Conservation (phyloP, 208 protist genomes). For the Leishmania turanica region DNA sequence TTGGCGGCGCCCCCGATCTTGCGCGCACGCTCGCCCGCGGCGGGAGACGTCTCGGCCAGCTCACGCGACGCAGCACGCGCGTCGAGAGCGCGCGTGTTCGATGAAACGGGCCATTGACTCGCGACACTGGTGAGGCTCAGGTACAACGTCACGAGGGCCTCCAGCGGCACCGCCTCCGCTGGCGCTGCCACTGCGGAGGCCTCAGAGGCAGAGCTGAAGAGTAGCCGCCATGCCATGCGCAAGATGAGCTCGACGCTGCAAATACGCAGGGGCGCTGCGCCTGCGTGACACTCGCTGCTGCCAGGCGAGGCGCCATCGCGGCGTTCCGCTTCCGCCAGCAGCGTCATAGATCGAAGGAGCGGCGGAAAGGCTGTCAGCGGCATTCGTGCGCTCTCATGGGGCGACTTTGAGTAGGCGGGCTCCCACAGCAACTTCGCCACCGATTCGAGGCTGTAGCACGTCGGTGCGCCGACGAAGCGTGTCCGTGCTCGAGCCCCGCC, state of each 20-base stretch:
- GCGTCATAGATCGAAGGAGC: slow-evolving; percentile 8
- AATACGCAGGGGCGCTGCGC: not conserved
- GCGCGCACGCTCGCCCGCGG: too few species aligned
- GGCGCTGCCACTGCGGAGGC: not conserved
- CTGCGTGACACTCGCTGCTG: not conserved
- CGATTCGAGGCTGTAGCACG: not conserved
- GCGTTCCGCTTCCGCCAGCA: slow-evolving; percentile 10
- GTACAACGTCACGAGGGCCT: slow-evolving; percentile 25
- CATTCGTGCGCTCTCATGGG: not conserved
- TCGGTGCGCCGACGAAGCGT: not conserved
- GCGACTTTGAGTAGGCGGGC: not conserved
- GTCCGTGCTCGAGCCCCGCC: not conserved
- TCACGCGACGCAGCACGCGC: not conserved
- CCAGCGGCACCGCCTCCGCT: slow-evolving; percentile 7
- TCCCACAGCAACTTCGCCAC: not conserved
- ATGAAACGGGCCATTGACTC: not conserved
- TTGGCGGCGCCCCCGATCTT: not conserved
- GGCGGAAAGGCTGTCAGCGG: slow-evolving; percentile 1
- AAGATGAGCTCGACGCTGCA: not conserved
- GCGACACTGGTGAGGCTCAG: not conserved
- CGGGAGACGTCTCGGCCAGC: not conserved
- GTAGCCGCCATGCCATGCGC: slow-evolving; percentile 1
- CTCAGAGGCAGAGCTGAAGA: slow-evolving; percentile 1
- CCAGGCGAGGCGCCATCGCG: not conserved
- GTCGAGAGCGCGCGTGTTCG: not conserved